Percentiles rank a stretch among this genome's conserved stretches.
phyloP scores from a whole-genome alignment of 2,329 filamentous ascomycete genomes.

The Fusarium transvaalense region DNA sequence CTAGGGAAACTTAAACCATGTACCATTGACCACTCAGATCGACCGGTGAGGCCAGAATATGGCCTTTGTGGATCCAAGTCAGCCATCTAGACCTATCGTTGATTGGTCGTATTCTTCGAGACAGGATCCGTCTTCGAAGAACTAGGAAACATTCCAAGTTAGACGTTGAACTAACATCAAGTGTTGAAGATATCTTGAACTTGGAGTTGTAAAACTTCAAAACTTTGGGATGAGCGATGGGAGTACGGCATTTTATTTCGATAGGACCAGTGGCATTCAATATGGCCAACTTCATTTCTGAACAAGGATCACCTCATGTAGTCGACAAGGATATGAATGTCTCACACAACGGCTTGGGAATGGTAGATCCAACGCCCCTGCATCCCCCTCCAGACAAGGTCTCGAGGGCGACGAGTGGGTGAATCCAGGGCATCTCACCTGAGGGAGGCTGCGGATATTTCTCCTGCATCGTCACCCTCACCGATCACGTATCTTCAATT shows the following conservation, averaged over 20 bases:
- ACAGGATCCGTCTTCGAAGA: conserved; percentile 20
- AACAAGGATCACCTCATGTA: conserved; percentile 28
- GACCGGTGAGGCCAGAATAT: conserved; percentile 33
- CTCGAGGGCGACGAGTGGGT: conserved; percentile 27
- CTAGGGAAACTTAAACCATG: conserved; percentile 7
- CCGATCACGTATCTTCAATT: background rate
- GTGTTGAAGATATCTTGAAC: background rate
- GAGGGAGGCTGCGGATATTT: conserved; percentile 29
- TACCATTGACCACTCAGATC: conserved; percentile 21
- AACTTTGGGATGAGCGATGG: background rate
- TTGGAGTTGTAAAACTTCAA: conserved; percentile 8
- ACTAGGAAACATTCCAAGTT: conserved; percentile 24
- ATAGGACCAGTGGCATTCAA: background rate
- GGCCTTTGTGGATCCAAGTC: conserved; percentile 19
- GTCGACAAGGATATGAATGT: conserved; percentile 14
- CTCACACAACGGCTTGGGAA: conserved; percentile 29
- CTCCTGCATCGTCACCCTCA: conserved; percentile 28
- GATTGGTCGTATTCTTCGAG: conserved; percentile 9
- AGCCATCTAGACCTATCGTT: background rate
- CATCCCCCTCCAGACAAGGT: conserved; percentile 29
- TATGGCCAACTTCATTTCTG: conserved; percentile 12
- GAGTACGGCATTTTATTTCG: background rate
- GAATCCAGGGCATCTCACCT: conserved; percentile 21
- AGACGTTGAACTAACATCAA: conserved; percentile 21
- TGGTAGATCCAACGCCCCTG: conserved; percentile 33